Evolutionary conservation across 352 stramenopile genomes (phyloP), one percentile per base, ranked within the genome.

Genomic region (Pythium scleroteichum): DNA sequence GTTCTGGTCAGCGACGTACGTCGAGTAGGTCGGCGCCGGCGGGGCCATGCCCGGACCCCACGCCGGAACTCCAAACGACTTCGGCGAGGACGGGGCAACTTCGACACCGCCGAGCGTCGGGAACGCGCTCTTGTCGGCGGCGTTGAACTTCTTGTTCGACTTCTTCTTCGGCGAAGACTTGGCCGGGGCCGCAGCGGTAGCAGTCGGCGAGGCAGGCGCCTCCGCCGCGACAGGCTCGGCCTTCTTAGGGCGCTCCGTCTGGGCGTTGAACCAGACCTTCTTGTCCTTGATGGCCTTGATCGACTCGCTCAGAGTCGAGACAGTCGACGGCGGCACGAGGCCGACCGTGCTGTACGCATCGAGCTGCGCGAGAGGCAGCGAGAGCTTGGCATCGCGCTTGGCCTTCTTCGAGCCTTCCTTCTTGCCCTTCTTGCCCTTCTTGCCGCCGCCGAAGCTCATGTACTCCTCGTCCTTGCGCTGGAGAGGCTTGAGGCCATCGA

Each of bases 251-350:
- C 73, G 79, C 40, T 74, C 64, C 29, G 78, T 90, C 73, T 95
- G 83, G 62, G 75, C 75, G 27, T 72, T 73, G 61, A 91, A 95
- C 84, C 80, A 95, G 24, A 84, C 66, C 77, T 99, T 98, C 88
- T 98, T 98, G n/a, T 87, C 90, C 71, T 97, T 96, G 24, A 99
- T 89, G 55, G 91, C 95, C 53, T 91, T 78, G 66, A 98, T 85
- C 24, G 91, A 95, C n/a, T 80, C 78, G 42, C 79, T 70, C 12
- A 98, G 79, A 22, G 80, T 79, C 32, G 84, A 79, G 19, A 96
- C 76, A 49, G 80, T 90, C 42, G 90, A 86, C 10, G 96, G 95
- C 35, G 95, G 95, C 62, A 88, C 76, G 51, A 99, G 72, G 27
- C 82, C 87, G 20, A 99, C 69, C 49, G 97, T 83, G 61, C 80